Conservation (phyloP, 2,329 filamentous ascomycete genomes). For the Torrubiella hemipterigena region DNA sequence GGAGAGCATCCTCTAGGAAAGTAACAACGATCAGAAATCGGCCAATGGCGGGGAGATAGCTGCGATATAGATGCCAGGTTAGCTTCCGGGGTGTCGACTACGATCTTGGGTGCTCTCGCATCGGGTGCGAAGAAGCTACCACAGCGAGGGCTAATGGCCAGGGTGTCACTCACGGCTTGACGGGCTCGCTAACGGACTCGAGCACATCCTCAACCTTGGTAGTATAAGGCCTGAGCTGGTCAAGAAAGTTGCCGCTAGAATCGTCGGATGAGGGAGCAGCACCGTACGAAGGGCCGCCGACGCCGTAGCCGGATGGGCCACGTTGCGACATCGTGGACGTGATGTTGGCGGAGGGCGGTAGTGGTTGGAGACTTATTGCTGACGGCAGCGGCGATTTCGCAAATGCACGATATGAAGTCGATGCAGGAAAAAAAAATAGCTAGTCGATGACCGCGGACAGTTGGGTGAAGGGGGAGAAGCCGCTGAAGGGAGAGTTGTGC, state of each 20-base stretch:
- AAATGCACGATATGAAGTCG: neutral
- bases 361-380: too few species aligned
- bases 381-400: neutral
- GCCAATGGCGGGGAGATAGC: conserved; percentile 88
- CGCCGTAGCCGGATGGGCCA: conserved; percentile 65
- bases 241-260: conserved; percentile 53
- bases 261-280: conserved; percentile 40
- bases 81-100: neutral
- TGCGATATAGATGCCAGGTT: conserved; percentile 25
- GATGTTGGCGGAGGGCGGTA: conserved; percentile 1
- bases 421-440: conserved; percentile 2
- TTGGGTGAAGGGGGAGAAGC: neutral
- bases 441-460: conserved; percentile 2
- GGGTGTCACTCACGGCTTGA: conserved; percentile 63
- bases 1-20: conserved; percentile 90
- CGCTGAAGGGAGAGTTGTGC: neutral
- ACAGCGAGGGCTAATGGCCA: too few species aligned
- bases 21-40: conserved; percentile 97
- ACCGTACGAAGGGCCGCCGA: conserved; percentile 56
- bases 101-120: too few species aligned
- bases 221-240: conserved; percentile 84
- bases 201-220: conserved; percentile 96
- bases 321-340: conserved; percentile 28
- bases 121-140: too few species aligned
- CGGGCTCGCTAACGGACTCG: conserved; percentile 75